Evolutionary conservation across 352 stramenopile genomes (phyloP).

Genomic region (Globisporangium yorkense): DNA sequence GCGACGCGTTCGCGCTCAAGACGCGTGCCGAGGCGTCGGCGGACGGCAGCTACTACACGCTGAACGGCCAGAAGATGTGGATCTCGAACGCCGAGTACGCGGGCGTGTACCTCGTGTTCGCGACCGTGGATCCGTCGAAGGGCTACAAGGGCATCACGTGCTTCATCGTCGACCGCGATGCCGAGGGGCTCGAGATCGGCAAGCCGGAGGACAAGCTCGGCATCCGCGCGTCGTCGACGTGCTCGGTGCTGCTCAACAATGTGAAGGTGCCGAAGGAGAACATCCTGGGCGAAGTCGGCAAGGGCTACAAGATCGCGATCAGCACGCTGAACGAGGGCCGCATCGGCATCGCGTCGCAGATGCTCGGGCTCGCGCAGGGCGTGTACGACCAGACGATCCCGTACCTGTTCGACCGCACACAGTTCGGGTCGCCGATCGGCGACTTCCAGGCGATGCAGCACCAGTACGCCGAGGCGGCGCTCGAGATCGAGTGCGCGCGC

Average conservation of each 20-base stretch:
- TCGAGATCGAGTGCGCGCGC: slow-evolving; percentile 92
- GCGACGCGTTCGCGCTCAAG: slow-evolving; percentile 95
- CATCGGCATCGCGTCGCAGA: slow-evolving; percentile 97
- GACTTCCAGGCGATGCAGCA: slow-evolving; percentile 97
- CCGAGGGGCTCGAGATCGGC: slow-evolving; percentile 90
- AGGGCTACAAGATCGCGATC: slow-evolving; percentile 97
- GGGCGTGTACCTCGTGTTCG: slow-evolving; percentile 96
- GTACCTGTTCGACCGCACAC: slow-evolving; percentile 95
- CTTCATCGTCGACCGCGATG: slow-evolving; percentile 95
- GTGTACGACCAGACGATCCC: slow-evolving; percentile 94
- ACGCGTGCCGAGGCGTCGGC: slow-evolving; percentile 84
- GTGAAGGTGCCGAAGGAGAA: slow-evolving; percentile 92
- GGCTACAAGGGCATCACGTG: slow-evolving; percentile 98
- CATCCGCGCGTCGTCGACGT: slow-evolving; percentile 94
- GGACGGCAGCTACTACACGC: slow-evolving; percentile 92
- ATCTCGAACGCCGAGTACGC: slow-evolving; percentile 96
- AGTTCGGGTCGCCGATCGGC: slow-evolving; percentile 93
- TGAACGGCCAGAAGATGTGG: slow-evolving; percentile 97
- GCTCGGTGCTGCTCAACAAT: slow-evolving; percentile 91
- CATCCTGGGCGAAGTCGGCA: slow-evolving; percentile 91
- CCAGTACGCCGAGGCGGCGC: slow-evolving; percentile 93
- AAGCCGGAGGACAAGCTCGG: slow-evolving; percentile 96
- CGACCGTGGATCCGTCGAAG: slow-evolving; percentile 88
- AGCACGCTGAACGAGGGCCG: slow-evolving; percentile 94
- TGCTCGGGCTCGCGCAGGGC: slow-evolving; percentile 95